Evolutionary conservation across 208 protist species (phyloP).

Genomic region (Trichomonas gallinae): DNA sequence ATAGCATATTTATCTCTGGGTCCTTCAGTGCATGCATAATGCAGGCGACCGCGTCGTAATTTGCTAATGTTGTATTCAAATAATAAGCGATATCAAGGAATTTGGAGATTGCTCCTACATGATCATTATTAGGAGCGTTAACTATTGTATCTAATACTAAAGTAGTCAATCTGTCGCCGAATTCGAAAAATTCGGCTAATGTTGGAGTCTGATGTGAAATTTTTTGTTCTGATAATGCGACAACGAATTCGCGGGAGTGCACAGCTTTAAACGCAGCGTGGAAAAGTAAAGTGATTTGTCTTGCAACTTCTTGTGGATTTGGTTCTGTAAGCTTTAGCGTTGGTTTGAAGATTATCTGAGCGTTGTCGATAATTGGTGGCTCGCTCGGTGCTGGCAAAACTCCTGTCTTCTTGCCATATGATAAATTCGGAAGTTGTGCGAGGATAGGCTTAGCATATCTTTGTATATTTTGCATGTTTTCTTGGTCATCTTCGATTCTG

Average conservation of each 20-base stretch:
- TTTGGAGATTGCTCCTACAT: background rate
- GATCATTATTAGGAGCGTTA: background rate
- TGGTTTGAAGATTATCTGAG: background rate
- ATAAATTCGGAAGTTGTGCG: background rate
- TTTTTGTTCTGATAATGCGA: background rate
- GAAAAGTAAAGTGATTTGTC: background rate
- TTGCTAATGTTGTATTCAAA: background rate
- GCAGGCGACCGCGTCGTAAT: background rate
- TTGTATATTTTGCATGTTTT: background rate
- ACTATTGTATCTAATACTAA: background rate
- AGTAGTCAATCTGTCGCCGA: background rate
- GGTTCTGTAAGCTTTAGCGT: background rate
- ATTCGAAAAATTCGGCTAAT: background rate
- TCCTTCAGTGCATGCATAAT: background rate
- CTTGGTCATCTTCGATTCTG: background rate
- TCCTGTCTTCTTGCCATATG: background rate
- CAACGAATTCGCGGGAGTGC: background rate
- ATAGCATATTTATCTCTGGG: background rate
- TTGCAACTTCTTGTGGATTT: background rate
- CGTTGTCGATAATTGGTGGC: background rate
- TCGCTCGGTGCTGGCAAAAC: background rate
- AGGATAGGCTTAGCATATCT: background rate
- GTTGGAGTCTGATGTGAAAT: slow-evolving; percentile 11
- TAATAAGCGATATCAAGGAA: background rate
- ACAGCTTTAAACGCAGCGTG: background rate